phyloP scores from a whole-genome alignment of 495 filamentous ascomycete species.

The Daldinia grandis region DNA sequence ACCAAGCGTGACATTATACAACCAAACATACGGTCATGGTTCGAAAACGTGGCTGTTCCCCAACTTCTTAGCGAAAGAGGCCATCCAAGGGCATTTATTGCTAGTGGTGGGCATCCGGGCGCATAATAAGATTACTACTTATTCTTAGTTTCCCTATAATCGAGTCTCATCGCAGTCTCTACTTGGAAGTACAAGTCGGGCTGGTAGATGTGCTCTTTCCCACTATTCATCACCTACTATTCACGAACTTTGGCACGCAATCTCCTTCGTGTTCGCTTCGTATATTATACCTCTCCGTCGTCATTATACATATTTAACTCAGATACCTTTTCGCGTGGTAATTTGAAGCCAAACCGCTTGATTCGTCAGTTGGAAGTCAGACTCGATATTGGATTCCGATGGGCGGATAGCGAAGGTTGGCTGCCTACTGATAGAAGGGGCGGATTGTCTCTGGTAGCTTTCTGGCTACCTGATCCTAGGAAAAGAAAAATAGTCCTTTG shows the following conservation, averaged over 20 bases:
- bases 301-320: constrained; percentile 43
- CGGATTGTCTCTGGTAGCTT: constrained; percentile 41
- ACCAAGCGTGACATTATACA: constrained; percentile 41
- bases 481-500: constrained; percentile 27
- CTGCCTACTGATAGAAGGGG: constrained; percentile 15
- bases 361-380: constrained; percentile 9
- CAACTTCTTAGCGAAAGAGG: constrained; percentile 35
- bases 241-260: constrained; percentile 31
- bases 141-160: neutral
- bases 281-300: constrained; percentile 23
- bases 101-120: constrained; percentile 5
- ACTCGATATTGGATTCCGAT: constrained; percentile 28
- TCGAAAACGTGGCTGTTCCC: constrained; percentile 23
- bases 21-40: constrained; percentile 33
- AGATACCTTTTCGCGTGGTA: constrained; percentile 27
- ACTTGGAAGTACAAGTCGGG: neutral
- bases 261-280: constrained; percentile 43
- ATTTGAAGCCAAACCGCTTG: constrained; percentile 14
- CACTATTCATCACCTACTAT: neutral
- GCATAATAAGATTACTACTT: neutral
- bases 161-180: neutral
- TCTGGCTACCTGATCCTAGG: constrained; percentile 30
- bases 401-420: constrained; percentile 9
- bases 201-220: neutral
- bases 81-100: constrained; percentile 30